Evolutionary conservation across 202 grass and related monocot species (phyloP).

Genomic region (Bolboschoenoplectus hybrid): DNA sequence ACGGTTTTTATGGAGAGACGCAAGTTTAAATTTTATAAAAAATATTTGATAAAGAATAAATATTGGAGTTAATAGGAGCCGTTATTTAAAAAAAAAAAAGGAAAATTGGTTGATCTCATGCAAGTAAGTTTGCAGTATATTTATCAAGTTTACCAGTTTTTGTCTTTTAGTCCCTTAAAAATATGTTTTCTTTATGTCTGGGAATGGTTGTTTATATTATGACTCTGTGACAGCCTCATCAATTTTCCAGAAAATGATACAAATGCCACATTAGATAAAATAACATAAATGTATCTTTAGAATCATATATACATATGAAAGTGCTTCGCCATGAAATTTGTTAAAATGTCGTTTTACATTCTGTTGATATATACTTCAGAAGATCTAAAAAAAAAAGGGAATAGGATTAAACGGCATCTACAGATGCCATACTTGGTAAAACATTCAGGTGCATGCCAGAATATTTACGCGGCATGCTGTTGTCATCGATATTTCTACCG

Average conservation of each 20-base stretch:
- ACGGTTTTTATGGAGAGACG: no score
- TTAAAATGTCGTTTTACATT: background rate
- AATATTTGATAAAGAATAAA: no score
- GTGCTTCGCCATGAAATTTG: background rate
- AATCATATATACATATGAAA: background rate
- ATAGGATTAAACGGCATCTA: background rate
- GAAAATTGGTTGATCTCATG: no score
- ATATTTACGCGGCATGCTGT: background rate
- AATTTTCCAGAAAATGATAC: background rate
- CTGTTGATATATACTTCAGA: background rate
- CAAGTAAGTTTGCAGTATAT: no score
- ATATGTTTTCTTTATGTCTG: no score
- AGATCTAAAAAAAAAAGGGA: background rate
- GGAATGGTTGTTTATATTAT: background rate
- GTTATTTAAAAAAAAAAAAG: no score
- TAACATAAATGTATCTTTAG: background rate
- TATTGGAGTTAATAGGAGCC: no score
- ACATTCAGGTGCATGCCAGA: background rate
- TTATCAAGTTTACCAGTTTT: no score
- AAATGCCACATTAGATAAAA: background rate
- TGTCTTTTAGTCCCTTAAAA: no score
- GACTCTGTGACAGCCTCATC: background rate
- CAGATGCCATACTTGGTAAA: background rate
- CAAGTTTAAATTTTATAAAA: no score
- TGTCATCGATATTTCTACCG: conserved; percentile 4